Evolutionary conservation across 2,329 filamentous ascomycete genomes (phyloP), one percentile per base, ranked within the genome.

Genomic region (Venturia carpophila): DNA sequence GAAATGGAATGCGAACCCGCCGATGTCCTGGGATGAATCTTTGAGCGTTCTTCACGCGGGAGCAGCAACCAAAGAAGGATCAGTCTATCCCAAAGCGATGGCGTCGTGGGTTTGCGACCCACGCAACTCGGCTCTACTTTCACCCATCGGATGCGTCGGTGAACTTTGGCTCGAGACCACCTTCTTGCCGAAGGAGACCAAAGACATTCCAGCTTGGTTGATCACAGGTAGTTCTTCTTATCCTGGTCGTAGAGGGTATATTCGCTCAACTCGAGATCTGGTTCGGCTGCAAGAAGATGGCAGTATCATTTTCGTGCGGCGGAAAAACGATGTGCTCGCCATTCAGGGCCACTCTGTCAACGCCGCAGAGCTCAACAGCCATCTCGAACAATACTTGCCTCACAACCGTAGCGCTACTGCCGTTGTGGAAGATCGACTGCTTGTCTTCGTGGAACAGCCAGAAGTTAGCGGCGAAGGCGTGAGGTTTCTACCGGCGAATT

Each of bases 161-260:
- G 75, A 76, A 67, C 72, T 76, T 1, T 77, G 75, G 72, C 71
- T 81, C 0, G 79, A 81, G 65, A 75, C 77, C 0, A 66, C 71
- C 60, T 68, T 74, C 19, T 66, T 77, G 43, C 66, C 72, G 0
- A 70, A 67, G 5, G 70, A 71, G 60, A 68, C 34, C 13, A 66
- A 71, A 30, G 71, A 74, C 6, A 68, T 71, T 34, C 75, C 75
- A 13, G 52, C 65, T 15, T 77, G 75, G 74, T 70, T 75, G 1
- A 37, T 70, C 42, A 69, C 74, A 37, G 79, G 79, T 63, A 76
- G 52, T 27, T 30, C 24, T 30, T 7, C 34, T 19, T 30, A 11
- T 49, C 34, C 41, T 47, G 65, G 65, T 21, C 64, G 64, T 13
- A 41, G 27, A 34, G 64, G 64, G 1, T 17, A 47, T 6, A 9